Base-by-base conservation (phyloP, 2,329 filamentous ascomycete genomes). In the Fusarium sororula region DNA sequence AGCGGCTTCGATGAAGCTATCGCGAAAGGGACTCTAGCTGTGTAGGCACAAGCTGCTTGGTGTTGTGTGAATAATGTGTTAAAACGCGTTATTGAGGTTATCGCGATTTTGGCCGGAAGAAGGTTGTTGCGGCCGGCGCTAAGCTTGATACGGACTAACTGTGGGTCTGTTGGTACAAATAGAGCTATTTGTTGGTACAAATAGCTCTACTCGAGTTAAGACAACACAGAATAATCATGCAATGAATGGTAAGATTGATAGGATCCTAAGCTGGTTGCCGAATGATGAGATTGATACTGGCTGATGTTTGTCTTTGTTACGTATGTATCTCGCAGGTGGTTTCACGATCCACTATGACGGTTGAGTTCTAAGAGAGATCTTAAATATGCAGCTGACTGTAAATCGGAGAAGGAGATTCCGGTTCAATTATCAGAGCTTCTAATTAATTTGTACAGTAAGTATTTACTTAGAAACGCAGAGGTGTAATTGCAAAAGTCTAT, bases 341-440 rank as follows among this genome's bases (percentile, higher is more conserved):
- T 59, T 41, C 18, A 30, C 30, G 51, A 38, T 74, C 70, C 56
- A 74, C 70, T 44, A 47, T 62, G 58, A 66, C 39, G 48, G 45
- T 45, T 50, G 50, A 53, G 50, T 10, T 10, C 58, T 45, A 30
- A 35, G 6, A 35, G 17, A 26, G 17, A 53, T 8, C 50, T 30
- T 35, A 6, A 9, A 20, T 53, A 3, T 37, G n/a, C 32, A 7
- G 54, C n/a, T 24, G 15, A 22, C 20, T 50, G 42, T 37, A 20
- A 58, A 28, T 51, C 7, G 24, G 15, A 58, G 32, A n/a, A 37
- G 35, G 7, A 51, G 41, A 37, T 38, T 37, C 5, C 3, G n/a
- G 17, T 58, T 47, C 15, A n/a, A 51, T 8, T 50, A 14, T 26
- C 22, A 28, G 9, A 37, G 22, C 11, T 50, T 14, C 14, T 9